Evolutionary conservation across 2,329 filamentous ascomycete species (phyloP).

Genomic region (Chrysoporthe deuterocubensis): DNA sequence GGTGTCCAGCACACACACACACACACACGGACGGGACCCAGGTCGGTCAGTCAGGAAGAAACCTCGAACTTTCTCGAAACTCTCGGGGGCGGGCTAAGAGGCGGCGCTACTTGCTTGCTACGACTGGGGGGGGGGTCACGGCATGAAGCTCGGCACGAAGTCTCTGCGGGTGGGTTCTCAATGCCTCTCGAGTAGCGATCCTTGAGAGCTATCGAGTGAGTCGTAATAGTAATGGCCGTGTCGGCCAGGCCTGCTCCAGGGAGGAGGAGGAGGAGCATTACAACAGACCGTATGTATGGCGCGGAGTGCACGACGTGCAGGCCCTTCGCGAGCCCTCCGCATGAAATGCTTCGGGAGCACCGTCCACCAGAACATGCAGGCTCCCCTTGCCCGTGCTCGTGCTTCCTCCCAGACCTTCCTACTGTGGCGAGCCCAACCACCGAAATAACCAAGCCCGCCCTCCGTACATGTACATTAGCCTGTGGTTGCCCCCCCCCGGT

Average conservation of each 20-base stretch:
- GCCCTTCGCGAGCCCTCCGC: background rate
- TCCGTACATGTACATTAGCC: conserved; percentile 8
- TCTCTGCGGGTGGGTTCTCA: background rate
- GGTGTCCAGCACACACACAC: background rate
- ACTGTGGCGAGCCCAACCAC: conserved; percentile 6
- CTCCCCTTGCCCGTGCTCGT: conserved; percentile 1
- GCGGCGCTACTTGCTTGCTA: too few species aligned
- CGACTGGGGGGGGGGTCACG: too few species aligned
- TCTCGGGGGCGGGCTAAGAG: background rate
- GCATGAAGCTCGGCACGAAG: background rate
- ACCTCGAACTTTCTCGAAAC: background rate
- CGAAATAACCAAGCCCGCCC: background rate
- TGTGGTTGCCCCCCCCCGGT: background rate
- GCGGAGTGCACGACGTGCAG: too few species aligned
- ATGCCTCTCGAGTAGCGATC: background rate
- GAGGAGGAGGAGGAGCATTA: too few species aligned
- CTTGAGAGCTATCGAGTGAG: too few species aligned
- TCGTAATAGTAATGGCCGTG: too few species aligned
- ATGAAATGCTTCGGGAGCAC: background rate
- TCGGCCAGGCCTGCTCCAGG: too few species aligned
- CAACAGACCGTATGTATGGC: too few species aligned
- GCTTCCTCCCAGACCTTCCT: conserved; percentile 1
- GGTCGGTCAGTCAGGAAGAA: too few species aligned
- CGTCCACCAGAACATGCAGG: background rate
- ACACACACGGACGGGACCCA: too few species aligned